Percentiles rank a stretch among this genome's conserved stretches.
These are phyloP conservation scores for Corinectria fuckeliana DNA, from an alignment of 2,329 filamentous ascomycete genomes.

Conservation along the genomic window DNA sequence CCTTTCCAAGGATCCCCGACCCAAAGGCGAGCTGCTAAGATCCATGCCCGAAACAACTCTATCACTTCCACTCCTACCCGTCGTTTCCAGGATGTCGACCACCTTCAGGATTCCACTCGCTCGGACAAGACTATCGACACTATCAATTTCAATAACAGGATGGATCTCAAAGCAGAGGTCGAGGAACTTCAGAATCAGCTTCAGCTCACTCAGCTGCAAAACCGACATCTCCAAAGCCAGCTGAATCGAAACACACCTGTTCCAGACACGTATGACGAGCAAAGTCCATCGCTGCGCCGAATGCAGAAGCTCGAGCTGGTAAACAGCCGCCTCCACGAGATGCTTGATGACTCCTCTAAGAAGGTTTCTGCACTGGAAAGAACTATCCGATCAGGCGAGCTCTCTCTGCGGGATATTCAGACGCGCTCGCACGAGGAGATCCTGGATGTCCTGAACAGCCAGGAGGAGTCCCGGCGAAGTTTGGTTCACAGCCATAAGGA, in stretches of 20 bases:
- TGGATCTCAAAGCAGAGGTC: conserved; percentile 89
- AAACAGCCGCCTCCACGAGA: conserved; percentile 89
- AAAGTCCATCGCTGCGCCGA: conserved; percentile 79
- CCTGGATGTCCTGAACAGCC: conserved; percentile 88
- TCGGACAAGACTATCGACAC: conserved; percentile 87
- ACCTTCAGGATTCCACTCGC: conserved; percentile 74
- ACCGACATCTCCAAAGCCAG: conserved; percentile 88
- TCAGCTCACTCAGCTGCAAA: conserved; percentile 94
- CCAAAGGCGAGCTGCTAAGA: conserved; percentile 66
- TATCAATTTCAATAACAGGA: conserved; percentile 81
- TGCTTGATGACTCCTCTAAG: conserved; percentile 91
- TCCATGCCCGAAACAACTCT: conserved; percentile 66
- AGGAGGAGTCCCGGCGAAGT: conserved; percentile 85
- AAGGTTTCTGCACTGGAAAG: conserved; percentile 91
- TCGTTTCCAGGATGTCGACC: conserved; percentile 66
- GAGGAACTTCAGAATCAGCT: conserved; percentile 94
- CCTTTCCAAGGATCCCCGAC: conserved; percentile 77
- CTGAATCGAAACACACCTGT: conserved; percentile 72
- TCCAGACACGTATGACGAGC: conserved; percentile 73
- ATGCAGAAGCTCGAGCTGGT: conserved; percentile 92
- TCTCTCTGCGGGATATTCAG: conserved; percentile 89
- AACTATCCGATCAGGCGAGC: conserved; percentile 83
- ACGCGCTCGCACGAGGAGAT: conserved; percentile 94
- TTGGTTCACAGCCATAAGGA: conserved; percentile 86
- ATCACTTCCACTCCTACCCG: conserved; percentile 81